These are phyloP conservation scores for Boletus sp. DNA, from an alignment of 768 basidiomycete genomes.

Conservation along the genomic window DNA sequence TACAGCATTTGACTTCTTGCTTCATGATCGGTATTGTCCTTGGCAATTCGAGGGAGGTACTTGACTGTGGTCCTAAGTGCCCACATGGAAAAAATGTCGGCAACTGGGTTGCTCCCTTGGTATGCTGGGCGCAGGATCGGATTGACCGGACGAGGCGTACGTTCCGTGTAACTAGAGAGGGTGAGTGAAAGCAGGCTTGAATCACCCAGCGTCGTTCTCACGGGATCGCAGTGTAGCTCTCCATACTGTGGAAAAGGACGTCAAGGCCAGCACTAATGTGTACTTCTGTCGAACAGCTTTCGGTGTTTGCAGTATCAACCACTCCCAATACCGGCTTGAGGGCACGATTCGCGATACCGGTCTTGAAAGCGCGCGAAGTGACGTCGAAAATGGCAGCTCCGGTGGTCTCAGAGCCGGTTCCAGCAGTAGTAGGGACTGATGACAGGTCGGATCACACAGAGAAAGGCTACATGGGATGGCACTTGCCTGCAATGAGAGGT, in stretches of 20 bases:
- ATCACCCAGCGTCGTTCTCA: constrained; percentile 36
- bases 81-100: constrained; percentile 95
- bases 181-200: constrained; percentile 3
- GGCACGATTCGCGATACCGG: constrained; percentile 90
- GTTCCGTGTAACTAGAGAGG: constrained; percentile 72
- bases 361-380: constrained; percentile 90
- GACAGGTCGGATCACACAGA: background rate
- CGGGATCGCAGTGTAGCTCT: constrained; percentile 93
- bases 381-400: constrained; percentile 94
- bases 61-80: constrained; percentile 86
- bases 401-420: constrained; percentile 93
- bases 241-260: constrained; percentile 93
- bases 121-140: constrained; percentile 90
- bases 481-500: constrained; percentile 78
- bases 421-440: constrained; percentile 69
- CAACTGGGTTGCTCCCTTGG: constrained; percentile 90
- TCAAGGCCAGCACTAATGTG: constrained; percentile 95
- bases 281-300: constrained; percentile 85
- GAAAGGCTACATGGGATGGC: background rate
- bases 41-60: constrained; percentile 83
- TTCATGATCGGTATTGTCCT: constrained; percentile 72
- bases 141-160: constrained; percentile 84
- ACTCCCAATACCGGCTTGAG: constrained; percentile 87
- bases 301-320: constrained; percentile 87
- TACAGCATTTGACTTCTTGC: constrained; percentile 91